Evolutionary conservation across 257 asterid genomes (phyloP).

Genomic region (Forsythia suspensa): DNA sequence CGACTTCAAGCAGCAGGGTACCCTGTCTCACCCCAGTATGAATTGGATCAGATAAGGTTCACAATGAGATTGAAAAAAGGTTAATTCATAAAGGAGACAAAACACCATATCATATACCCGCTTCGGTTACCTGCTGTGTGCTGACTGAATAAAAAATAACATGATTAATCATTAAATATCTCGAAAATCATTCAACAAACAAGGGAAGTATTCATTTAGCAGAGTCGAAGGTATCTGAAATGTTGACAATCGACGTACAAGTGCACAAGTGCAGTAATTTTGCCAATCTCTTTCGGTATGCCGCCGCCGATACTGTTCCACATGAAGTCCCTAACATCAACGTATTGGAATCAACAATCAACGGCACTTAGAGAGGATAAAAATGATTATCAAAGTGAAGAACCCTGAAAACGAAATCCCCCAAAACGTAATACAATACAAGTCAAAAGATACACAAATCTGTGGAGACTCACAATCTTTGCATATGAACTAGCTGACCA

Average conservation of each 20-base stretch:
- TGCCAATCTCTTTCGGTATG: constrained; percentile 55
- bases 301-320: constrained; percentile 47
- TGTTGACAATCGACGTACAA: constrained; percentile 28
- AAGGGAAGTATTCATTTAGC: background rate
- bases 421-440: background rate
- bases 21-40: no score
- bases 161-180: background rate
- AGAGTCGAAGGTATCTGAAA: background rate
- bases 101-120: background rate
- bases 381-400: background rate
- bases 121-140: no score
- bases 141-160: background rate
- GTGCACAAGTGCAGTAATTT: constrained; percentile 39
- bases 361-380: no score
- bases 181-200: constrained; percentile 3
- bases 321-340: constrained; percentile 42
- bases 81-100: no score
- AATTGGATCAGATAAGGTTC: no score
- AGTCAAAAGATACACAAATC: background rate
- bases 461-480: constrained; percentile 34
- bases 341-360: background rate
- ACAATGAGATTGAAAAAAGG: no score
- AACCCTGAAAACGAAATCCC: background rate
- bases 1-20: no score
- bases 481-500: constrained; percentile 37